Percentiles rank a stretch among this genome's conserved stretches.
phyloP scores from a whole-genome alignment of 129 eudicot species.

The Centaurea solstitialis region DNA sequence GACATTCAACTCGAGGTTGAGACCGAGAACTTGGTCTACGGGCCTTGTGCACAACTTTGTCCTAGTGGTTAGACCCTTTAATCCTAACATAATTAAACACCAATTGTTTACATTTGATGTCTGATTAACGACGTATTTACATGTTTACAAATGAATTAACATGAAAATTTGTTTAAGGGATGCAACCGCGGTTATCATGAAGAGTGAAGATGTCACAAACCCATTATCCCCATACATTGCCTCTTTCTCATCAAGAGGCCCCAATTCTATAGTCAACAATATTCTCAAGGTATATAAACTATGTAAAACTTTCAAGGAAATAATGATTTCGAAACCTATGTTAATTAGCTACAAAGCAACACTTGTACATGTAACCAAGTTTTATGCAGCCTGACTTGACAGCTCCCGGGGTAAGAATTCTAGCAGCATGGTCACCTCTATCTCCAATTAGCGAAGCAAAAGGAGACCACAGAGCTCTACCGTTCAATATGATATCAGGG shows the following conservation, averaged over 20 bases:
- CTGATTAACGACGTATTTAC: not conserved
- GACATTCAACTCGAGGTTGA: too few species aligned
- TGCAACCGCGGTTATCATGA: slow-evolving; percentile 24
- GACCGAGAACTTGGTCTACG: too few species aligned
- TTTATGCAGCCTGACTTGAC: slow-evolving; percentile 29
- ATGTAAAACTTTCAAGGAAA: too few species aligned
- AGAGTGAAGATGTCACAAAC: slow-evolving; percentile 20
- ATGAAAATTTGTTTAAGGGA: not conserved
- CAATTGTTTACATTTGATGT: not conserved
- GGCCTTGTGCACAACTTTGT: too few species aligned
- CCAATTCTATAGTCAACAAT: not conserved
- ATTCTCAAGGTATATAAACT: slow-evolving; percentile 33
- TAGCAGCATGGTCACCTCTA: slow-evolving; percentile 34
- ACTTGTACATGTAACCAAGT: not conserved
- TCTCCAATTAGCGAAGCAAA: not conserved
- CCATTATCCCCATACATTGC: slow-evolving; percentile 12
- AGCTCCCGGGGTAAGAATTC: slow-evolving; percentile 35
- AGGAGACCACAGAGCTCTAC: slow-evolving; percentile 8
- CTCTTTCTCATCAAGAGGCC: slow-evolving; percentile 34
- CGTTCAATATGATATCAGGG: slow-evolving; percentile 29
- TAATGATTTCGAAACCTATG: not conserved
- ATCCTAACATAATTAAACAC: not conserved
- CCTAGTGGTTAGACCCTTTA: too few species aligned
- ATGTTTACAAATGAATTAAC: not conserved
- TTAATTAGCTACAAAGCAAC: not conserved